Base-by-base conservation (phyloP, 495 filamentous ascomycete genomes). In the Gamarada debralockiae region DNA sequence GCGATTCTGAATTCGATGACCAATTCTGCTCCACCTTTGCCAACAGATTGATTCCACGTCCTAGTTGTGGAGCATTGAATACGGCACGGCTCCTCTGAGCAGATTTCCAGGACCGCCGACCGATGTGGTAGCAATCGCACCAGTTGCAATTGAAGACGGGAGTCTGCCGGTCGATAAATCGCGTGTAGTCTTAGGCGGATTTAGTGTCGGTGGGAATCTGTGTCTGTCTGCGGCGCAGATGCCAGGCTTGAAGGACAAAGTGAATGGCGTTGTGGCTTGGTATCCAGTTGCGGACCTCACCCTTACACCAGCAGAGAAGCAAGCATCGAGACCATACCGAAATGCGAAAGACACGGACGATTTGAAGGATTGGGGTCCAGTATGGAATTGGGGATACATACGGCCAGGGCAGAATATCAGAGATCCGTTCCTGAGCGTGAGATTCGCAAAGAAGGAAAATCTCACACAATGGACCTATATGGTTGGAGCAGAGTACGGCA, bases 211-310 rank as follows among this genome's bases (percentile, higher is more conserved):
- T 17, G 69, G 57, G 1, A 67, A 66, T 37, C 53, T 72, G 5
- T 57, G 62, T 2, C 56, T 71, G 0, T 62, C 62, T n/a, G 68
- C 53, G 2, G 52, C 55, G 31, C 67, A 70, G 52, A 20, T 66
- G 3, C 63, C 63, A 0, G 41, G 52, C 13, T 40, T 73, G 31
- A 62, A 67, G 43, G 64, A 55, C 12, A 52, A 56, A 23, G 53
- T 73, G 6, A 62, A 61, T 17, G 70, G 60, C 7, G 58, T 59
- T 8, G 52, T 70, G 2, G n/a, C 59, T 14, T 71, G 59, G 36
- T 73, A 70, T 49, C 67, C 70, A 3, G 58, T 67, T 15, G 53
- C 64, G 7, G 68, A 73, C 50, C 70, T 65, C 38, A 49, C 62
- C 21, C 53, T 65, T 31, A 48, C 56, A 7, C 56, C 61, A 8